A percentile compares a stretch with the other conserved stretches of the same genome.
Conservation (phyloP, 345 rosid species). For the Citrus trifoliata region DNA sequence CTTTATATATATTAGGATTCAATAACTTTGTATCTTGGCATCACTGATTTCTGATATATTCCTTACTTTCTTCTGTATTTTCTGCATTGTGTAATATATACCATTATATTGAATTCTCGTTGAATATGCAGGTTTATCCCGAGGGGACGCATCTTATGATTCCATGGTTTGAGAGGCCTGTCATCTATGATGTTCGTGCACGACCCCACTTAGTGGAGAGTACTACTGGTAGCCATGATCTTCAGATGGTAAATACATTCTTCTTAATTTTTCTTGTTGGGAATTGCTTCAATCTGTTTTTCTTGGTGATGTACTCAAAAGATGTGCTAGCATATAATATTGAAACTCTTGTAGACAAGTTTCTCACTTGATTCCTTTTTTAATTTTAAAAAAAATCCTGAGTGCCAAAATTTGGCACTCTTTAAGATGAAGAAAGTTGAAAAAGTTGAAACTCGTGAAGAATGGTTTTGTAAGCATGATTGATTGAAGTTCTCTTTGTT, state of each 20-base stretch:
- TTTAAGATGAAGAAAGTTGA: background rate
- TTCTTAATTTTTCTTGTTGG: background rate
- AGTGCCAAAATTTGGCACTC: background rate
- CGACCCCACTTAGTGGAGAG: constrained; percentile 89
- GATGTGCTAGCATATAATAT: background rate
- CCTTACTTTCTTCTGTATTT: background rate
- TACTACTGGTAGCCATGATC: constrained; percentile 93
- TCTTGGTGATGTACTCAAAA: background rate
- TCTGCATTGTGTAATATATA: background rate
- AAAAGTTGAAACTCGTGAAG: background rate
- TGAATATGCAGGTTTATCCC: constrained; percentile 67
- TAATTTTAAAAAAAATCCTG: no score
- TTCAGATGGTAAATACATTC: constrained; percentile 63
- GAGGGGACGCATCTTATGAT: constrained; percentile 95
- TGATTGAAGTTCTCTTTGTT: background rate
- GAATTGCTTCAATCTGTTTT: background rate
- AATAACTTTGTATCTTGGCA: background rate
- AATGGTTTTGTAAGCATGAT: background rate
- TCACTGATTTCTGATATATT: background rate
- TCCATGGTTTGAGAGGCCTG: constrained; percentile 92
- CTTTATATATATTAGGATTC: background rate
- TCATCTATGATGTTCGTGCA: constrained; percentile 93
- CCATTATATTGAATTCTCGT: background rate
- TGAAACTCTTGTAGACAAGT: background rate
- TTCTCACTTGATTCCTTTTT: background rate